Evolutionary conservation across 2,329 filamentous ascomycete species (phyloP).

Genomic region (Penicillium corylophilum): DNA sequence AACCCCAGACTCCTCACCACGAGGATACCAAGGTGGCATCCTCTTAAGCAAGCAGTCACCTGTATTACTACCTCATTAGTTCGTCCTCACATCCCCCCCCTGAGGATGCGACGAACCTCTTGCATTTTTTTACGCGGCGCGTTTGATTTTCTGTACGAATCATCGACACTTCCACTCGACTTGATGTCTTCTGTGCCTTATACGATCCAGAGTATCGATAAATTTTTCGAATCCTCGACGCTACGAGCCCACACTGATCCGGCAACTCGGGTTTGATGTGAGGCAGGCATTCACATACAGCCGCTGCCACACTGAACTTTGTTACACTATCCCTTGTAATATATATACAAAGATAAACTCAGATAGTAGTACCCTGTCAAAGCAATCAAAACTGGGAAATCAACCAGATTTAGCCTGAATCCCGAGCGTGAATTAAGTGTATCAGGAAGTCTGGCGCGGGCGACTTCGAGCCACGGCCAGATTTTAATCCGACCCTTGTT

Average conservation of each 20-base stretch:
- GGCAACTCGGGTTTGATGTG: background rate
- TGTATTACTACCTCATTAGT: conserved; percentile 8
- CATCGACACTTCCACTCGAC: background rate
- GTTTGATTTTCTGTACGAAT: conserved; percentile 2
- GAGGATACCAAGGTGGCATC: conserved; percentile 5
- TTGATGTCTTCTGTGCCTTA: background rate
- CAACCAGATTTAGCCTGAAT: background rate
- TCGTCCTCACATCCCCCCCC: background rate
- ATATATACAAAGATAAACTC: background rate
- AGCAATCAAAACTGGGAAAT: background rate
- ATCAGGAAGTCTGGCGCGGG: background rate
- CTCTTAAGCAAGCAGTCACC: background rate
- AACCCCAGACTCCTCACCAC: conserved; percentile 11
- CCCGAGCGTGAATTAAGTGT: background rate
- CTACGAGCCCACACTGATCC: background rate
- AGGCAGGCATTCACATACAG: background rate
- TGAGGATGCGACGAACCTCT: background rate
- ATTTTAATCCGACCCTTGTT: too few relatives aligned
- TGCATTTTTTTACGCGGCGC: conserved; percentile 19
- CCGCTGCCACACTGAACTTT: background rate
- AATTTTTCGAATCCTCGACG: background rate
- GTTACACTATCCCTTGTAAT: background rate
- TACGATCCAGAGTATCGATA: background rate
- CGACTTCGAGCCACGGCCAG: background rate
- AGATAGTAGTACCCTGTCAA: background rate